Evolutionary conservation across 768 basidiomycete species (phyloP).

Genomic region (Suillus tomentosus): DNA sequence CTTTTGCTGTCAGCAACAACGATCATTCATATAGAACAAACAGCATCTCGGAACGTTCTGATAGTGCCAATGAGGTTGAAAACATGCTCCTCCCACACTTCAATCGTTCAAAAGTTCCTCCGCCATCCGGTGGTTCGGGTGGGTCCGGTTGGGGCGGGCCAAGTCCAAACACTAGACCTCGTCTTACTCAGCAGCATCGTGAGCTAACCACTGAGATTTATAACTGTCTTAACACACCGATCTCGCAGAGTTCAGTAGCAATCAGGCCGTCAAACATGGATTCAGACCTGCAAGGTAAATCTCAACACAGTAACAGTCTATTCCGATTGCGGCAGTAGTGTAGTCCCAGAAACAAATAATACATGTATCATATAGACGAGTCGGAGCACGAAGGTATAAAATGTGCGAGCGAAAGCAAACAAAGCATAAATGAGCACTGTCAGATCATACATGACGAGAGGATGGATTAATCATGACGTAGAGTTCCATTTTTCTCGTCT

Average conservation of each 20-base stretch:
- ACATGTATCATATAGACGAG: slow-evolving; percentile 23
- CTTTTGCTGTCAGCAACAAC: slow-evolving; percentile 32
- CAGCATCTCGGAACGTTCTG: slow-evolving; percentile 58
- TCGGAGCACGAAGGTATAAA: slow-evolving; percentile 18
- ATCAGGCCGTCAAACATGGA: slow-evolving; percentile 41
- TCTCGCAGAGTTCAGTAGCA: slow-evolving; percentile 41
- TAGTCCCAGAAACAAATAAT: slow-evolving; percentile 24
- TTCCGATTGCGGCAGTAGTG: slow-evolving; percentile 18
- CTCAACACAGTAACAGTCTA: slow-evolving; percentile 4
- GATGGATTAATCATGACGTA: slow-evolving; percentile 40
- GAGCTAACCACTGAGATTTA: slow-evolving; percentile 14
- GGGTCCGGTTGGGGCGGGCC: slow-evolving; percentile 46
- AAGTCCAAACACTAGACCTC: slow-evolving; percentile 25
- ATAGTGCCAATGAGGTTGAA: slow-evolving; percentile 76
- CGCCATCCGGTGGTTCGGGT: slow-evolving; percentile 26
- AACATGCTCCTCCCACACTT: slow-evolving; percentile 47
- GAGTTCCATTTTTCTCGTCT: slow-evolving; percentile 75
- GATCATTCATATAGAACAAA: slow-evolving; percentile 47
- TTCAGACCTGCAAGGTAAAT: slow-evolving; percentile 47
- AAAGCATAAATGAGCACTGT: slow-evolving; percentile 10
- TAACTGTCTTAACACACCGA: not conserved
- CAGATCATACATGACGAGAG: slow-evolving; percentile 8
- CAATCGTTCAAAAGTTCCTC: slow-evolving; percentile 22
- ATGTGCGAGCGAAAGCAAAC: slow-evolving; percentile 16
- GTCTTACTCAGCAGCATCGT: slow-evolving; percentile 30